These are phyloP conservation scores for Rhodotorula sp. DNA, from an alignment of 1,284 basidiomycete species.

Conservation along the genomic window DNA sequence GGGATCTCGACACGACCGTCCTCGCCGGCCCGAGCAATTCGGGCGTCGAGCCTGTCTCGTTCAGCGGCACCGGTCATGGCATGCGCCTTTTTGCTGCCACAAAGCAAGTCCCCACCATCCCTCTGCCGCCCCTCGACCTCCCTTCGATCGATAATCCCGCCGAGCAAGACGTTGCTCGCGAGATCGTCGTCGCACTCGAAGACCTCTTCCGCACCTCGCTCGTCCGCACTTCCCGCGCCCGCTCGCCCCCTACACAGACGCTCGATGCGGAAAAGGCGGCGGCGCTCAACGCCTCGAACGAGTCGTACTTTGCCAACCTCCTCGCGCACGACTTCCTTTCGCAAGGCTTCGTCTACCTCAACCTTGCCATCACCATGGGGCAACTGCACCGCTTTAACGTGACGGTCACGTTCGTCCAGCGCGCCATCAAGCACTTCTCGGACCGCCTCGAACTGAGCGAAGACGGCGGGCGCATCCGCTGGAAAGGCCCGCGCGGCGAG, in stretches of 20 bases:
- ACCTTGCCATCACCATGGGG: slow-evolving; percentile 40
- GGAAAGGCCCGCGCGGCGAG: slow-evolving; percentile 16
- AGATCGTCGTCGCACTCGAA: slow-evolving; percentile 31
- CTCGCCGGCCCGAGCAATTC: slow-evolving; percentile 38
- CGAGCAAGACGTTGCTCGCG: slow-evolving; percentile 8
- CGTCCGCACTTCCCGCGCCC: background rate
- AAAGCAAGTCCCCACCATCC: background rate
- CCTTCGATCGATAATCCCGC: background rate
- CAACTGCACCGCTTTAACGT: slow-evolving; percentile 33
- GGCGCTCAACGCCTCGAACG: slow-evolving; percentile 17
- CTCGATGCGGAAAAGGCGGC: background rate
- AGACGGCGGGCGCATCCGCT: slow-evolving; percentile 32
- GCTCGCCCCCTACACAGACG: background rate
- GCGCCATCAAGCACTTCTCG: slow-evolving; percentile 31
- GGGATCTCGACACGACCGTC: background rate
- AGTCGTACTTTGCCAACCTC: slow-evolving; percentile 37
- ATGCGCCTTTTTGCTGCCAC: slow-evolving; percentile 10
- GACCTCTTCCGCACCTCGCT: slow-evolving; percentile 31
- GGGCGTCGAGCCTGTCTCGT: slow-evolving; percentile 30
- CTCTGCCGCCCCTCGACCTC: background rate
- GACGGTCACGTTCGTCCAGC: slow-evolving; percentile 36
- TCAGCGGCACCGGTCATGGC: slow-evolving; percentile 31
- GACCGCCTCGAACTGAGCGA: slow-evolving; percentile 29
- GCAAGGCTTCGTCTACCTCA: slow-evolving; percentile 39
- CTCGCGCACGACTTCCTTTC: slow-evolving; percentile 36